Base-by-base conservation (phyloP, 148 eudicot species). In the Chenopodium album region DNA sequence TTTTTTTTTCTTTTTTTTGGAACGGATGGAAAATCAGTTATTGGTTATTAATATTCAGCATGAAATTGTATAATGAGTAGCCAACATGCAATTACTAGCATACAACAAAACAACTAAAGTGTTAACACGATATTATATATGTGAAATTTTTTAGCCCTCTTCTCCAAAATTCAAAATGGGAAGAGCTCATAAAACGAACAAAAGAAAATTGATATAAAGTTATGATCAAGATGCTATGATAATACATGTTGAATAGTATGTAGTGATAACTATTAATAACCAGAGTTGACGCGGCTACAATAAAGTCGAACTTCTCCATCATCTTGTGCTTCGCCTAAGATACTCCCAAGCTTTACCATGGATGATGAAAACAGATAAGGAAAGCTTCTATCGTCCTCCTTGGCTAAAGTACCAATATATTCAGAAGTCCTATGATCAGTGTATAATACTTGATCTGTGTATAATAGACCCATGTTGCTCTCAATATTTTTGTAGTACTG, bases 271-370 rank as follows among this genome's bases (percentile, higher is more conserved):
- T 37, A 26, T 67, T 11, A 67, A 29, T 67, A 67, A 65, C 69
- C 75, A 22, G 75, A 13, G 54, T 92, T 91, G 54, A 87, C 82
- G 31, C 76, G 78, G 78, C 84, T 85, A 83, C 98, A 94, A 2
- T 86, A 77, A 16, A 65, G 72, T 22, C 97, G 90, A 77, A 94
- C 80, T 82, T 94, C 92, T 23, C 90, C 97, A 48, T 84, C 85
- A 22, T 89, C 89, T 23, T 88, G 88, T 1, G 80, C 71, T 7
- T 82, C 84, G 1, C 88, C 92, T 62, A 86, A 80, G 82, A 94
- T 80, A 1, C 82, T 85, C 2, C 94, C 95, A 19, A 93, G 93
- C 73, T 89, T 95, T 19, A 92, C 88, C 97, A 95, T 95, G 5
- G 98, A 92, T 12, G 83, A 87, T 0, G 90, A 85, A 70, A 95